These are phyloP conservation scores for Aristolochia fimbriata DNA, from an alignment of 164 flowering plant species.

Conservation along the genomic window DNA sequence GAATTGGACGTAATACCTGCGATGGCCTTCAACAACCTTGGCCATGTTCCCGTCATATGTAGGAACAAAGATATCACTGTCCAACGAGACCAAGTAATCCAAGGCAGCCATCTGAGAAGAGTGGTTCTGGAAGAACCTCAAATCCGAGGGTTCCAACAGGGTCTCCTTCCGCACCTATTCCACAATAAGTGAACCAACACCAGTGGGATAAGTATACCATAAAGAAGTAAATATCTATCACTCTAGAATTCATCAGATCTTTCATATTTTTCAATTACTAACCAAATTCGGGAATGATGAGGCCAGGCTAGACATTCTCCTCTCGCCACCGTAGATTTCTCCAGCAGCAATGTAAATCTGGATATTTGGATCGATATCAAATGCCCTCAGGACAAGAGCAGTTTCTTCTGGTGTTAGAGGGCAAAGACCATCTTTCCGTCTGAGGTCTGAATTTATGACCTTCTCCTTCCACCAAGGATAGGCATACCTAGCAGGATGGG, in stretches of 20 bases:
- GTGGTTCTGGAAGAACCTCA: slow-evolving; percentile 76
- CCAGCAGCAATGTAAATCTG: slow-evolving; percentile 85
- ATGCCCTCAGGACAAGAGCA: slow-evolving; percentile 54
- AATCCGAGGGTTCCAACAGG: slow-evolving; percentile 66
- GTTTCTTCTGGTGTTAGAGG: slow-evolving; percentile 93
- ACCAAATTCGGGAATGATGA: slow-evolving; percentile 76
- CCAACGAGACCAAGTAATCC: slow-evolving; percentile 88
- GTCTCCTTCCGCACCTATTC: slow-evolving; percentile 88
- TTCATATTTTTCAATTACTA: slow-evolving; percentile 12
- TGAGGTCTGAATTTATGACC: slow-evolving; percentile 63
- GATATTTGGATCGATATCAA: slow-evolving; percentile 49
- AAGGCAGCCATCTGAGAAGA: slow-evolving; percentile 97
- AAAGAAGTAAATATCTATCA: neutral
- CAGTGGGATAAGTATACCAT: neutral
- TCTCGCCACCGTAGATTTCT: slow-evolving; percentile 75
- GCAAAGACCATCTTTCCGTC: slow-evolving; percentile 76
- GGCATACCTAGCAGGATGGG: slow-evolving; percentile 50
- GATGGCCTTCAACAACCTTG: slow-evolving; percentile 96
- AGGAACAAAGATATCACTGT: slow-evolving; percentile 92
- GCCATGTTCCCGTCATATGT: slow-evolving; percentile 99
- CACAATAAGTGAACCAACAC: neutral
- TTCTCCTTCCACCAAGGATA: slow-evolving; percentile 98
- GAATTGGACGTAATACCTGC: slow-evolving; percentile 42
- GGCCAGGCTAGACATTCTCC: slow-evolving; percentile 56
- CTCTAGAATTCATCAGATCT: neutral